Evolutionary conservation across 441 rosid species (phyloP).

Genomic region (Eruca vesicaria): DNA sequence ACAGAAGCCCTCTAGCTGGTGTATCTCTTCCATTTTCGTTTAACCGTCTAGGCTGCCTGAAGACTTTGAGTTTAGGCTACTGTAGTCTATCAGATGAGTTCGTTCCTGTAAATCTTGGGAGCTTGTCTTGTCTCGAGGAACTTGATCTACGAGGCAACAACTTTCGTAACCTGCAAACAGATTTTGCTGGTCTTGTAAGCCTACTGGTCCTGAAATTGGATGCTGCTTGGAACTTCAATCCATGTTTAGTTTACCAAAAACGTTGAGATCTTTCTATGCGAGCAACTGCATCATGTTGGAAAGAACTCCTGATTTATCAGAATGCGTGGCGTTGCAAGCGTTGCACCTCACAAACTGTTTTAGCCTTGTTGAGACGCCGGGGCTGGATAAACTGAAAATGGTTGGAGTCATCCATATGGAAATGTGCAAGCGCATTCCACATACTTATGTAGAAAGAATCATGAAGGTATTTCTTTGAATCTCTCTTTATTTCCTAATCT

Average conservation of each 20-base stretch:
- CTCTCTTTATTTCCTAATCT: no score
- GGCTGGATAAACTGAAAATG: constrained; percentile 12
- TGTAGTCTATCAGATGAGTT: constrained; percentile 14
- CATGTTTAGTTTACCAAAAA: constrained; percentile 11
- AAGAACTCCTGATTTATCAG: constrained; percentile 13
- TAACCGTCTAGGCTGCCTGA: neutral
- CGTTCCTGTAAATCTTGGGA: neutral
- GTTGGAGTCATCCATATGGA: constrained; percentile 16
- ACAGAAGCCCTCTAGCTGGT: no score
- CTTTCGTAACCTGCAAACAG: neutral
- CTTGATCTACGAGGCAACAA: constrained; percentile 15
- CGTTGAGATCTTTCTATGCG: neutral
- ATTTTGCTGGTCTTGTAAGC: neutral
- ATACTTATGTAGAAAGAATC: neutral
- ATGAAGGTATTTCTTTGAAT: neutral
- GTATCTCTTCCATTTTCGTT: neutral
- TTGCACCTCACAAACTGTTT: constrained; percentile 5
- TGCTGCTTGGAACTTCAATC: constrained; percentile 15
- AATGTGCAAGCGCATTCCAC: constrained; percentile 4
- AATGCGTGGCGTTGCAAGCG: neutral
- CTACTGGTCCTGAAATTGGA: neutral
- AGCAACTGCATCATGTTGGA: neutral
- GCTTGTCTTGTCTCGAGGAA: constrained; percentile 2
- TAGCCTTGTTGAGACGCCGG: neutral
- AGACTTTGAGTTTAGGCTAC: neutral